Conservation (phyloP, 176 grass and related monocot genomes). For the Panicum miliaceum region DNA sequence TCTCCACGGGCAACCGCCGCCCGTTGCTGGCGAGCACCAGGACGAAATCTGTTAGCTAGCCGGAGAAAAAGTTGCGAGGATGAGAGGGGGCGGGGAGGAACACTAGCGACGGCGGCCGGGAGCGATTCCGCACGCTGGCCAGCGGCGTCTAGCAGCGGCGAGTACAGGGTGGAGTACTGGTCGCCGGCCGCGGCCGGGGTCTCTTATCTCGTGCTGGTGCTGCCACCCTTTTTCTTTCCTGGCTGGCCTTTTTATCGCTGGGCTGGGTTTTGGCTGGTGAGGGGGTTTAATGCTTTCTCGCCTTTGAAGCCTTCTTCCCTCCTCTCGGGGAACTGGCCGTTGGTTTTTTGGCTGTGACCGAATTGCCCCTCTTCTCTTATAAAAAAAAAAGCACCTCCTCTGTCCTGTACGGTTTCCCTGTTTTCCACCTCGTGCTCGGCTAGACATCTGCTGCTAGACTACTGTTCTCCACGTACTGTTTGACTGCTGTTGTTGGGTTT, state of each 20-base stretch:
- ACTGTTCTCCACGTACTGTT: not conserved
- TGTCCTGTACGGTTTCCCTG: not conserved
- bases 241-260: conserved; percentile 37
- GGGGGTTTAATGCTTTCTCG: conserved; percentile 44
- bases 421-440: not conserved
- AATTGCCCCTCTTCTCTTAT: conserved; percentile 60
- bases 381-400: no score
- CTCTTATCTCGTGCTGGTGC: not conserved
- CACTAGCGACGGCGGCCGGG: not conserved
- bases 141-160: not conserved
- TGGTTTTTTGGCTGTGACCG: conserved; percentile 48
- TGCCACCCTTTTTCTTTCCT: not conserved
- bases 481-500: conserved; percentile 16
- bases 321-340: conserved; percentile 52
- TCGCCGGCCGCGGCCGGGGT: conserved; percentile 1
- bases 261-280: conserved; percentile 5
- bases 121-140: conserved; percentile 24
- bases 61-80: not conserved
- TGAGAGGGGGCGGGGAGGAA: not conserved
- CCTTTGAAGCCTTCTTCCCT: conserved; percentile 39
- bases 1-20: not conserved
- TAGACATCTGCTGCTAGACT: not conserved
- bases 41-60: conserved; percentile 45
- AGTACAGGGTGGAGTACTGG: not conserved
- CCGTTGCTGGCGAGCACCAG: conserved; percentile 11